These are phyloP conservation scores for Bryoglossum gracile DNA, from an alignment of 495 filamentous ascomycete genomes.

Conservation along the genomic window DNA sequence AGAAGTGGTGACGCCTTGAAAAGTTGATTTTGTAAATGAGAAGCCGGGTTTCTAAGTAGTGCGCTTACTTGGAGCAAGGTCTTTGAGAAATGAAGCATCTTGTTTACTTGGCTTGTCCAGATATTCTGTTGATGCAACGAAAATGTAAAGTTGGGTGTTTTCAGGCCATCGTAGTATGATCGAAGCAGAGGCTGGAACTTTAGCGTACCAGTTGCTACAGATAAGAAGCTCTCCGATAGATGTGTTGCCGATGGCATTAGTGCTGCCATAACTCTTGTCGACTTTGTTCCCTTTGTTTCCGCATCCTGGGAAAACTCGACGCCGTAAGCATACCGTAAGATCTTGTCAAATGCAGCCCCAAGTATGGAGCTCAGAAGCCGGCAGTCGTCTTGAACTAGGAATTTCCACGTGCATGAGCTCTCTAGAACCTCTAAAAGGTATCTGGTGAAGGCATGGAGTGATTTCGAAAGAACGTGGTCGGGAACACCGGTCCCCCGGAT, in stretches of 20 bases:
- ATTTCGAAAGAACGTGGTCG: constrained; percentile 65
- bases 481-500: constrained; percentile 65
- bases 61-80: constrained; percentile 62
- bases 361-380: constrained; percentile 48
- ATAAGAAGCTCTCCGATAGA: constrained; percentile 68
- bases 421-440: constrained; percentile 74
- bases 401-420: constrained; percentile 76
- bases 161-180: constrained; percentile 58
- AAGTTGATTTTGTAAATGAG: constrained; percentile 65
- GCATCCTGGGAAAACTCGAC: constrained; percentile 40
- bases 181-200: constrained; percentile 72
- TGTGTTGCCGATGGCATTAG: constrained; percentile 65
- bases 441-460: constrained; percentile 62
- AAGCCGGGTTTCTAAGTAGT: constrained; percentile 50
- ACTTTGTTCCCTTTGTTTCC: constrained; percentile 26
- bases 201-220: constrained; percentile 57
- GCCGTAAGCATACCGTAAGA: constrained; percentile 65
- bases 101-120: constrained; percentile 55
- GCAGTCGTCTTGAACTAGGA: constrained; percentile 56
- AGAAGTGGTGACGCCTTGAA: constrained; percentile 71
- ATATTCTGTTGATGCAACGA: constrained; percentile 46
- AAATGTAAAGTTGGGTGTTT: constrained; percentile 55
- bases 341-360: constrained; percentile 57
- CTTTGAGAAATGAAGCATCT: constrained; percentile 57
- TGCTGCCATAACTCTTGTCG: constrained; percentile 52